These are phyloP conservation scores for Selaginella tamariscina DNA, from an alignment of 75 land plant species.

Conservation along the genomic window DNA sequence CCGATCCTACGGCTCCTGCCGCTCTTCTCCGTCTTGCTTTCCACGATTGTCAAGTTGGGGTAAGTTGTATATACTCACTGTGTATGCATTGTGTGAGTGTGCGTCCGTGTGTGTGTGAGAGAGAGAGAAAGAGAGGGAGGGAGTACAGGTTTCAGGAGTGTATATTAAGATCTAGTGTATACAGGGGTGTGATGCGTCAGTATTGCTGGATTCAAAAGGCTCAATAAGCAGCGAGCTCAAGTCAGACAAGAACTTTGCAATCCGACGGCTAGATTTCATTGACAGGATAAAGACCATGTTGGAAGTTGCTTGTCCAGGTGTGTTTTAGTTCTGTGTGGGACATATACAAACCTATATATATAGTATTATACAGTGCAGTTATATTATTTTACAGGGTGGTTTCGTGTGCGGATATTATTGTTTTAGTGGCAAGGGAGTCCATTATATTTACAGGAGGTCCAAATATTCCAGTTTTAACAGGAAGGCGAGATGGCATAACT, in stretches of 20 bases:
- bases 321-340: no score
- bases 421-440: conserved; percentile 1
- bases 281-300: conserved; percentile 16
- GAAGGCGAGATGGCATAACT: conserved; percentile 23
- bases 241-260: conserved; percentile 13
- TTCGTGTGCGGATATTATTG: conserved; percentile 19
- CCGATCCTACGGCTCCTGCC: conserved; percentile 48
- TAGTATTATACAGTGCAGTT: no score
- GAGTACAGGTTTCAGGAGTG: no score
- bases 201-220: conserved; percentile 15
- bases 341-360: no score
- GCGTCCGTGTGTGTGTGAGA: no score
- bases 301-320: conserved; percentile 19
- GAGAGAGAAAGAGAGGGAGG: no score
- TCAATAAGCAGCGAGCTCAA: conserved; percentile 12
- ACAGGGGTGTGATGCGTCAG: conserved; percentile 32
- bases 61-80: conserved; percentile 17
- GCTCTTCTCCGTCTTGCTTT: conserved; percentile 63
- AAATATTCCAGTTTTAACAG: conserved; percentile 19
- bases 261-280: conserved; percentile 16
- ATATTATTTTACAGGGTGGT: no score
- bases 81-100: neutral
- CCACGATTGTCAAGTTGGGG: conserved; percentile 78
- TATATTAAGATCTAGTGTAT: no score
- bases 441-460: conserved; percentile 20